Evolutionary conservation across 352 stramenopile species (phyloP).

Genomic region (Phytophthora uliginosa): DNA sequence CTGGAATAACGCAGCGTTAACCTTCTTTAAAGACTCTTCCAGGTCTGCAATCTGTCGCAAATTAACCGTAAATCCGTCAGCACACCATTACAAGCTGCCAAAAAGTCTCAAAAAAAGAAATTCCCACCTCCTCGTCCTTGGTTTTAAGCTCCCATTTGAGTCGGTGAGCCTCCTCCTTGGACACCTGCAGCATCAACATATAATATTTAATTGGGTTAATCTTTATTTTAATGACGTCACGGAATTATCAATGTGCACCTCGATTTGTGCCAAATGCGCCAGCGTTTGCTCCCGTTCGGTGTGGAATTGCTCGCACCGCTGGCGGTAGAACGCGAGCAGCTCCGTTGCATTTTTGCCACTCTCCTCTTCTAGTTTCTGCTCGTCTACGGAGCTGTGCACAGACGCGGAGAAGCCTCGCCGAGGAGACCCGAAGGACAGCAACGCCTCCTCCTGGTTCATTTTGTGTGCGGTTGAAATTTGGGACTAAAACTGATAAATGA

Average conservation of each 20-base stretch:
- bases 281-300: constrained; percentile 64
- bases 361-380: constrained; percentile 17
- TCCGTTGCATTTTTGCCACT: constrained; percentile 22
- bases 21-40: constrained; percentile 59
- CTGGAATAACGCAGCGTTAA: constrained; percentile 72
- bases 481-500: constrained; percentile 4
- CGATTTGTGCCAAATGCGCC: constrained; percentile 61
- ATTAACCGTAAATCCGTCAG: constrained; percentile 2
- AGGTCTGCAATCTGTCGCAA: constrained; percentile 63
- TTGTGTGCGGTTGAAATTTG: constrained; percentile 10
- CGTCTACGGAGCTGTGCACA: constrained; percentile 24
- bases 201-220: background rate
- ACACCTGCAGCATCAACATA: constrained; percentile 49
- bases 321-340: constrained; percentile 73
- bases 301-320: constrained; percentile 76
- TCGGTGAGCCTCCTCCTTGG: constrained; percentile 80
- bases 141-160: constrained; percentile 79
- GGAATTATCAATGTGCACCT: constrained; percentile 40
- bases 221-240: background rate
- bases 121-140: constrained; percentile 70
- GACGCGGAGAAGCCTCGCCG: constrained; percentile 45
- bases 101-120: background rate
- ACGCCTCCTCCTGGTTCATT: constrained; percentile 40
- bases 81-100: background rate
- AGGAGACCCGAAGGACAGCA: constrained; percentile 71